A percentile compares a stretch with the other conserved stretches of the same genome.
phyloP scores from a whole-genome alignment of 1,284 basidiomycete genomes.

The Rhizopogon hawkerae region DNA sequence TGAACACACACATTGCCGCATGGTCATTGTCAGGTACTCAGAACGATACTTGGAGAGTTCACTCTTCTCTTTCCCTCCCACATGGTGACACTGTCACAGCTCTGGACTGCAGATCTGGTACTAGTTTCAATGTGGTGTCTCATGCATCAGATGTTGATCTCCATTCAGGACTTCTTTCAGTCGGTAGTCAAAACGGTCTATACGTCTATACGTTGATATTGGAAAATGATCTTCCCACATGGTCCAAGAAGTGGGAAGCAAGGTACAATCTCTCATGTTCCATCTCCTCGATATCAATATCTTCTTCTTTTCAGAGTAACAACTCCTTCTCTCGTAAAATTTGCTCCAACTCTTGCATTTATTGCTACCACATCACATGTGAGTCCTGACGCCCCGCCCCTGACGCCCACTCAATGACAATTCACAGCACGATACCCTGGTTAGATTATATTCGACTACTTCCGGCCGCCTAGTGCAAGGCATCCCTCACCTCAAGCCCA shows the following conservation, averaged over 20 bases:
- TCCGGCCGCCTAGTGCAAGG: slow-evolving; percentile 58
- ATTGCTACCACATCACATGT: slow-evolving; percentile 60
- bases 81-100: slow-evolving; percentile 47
- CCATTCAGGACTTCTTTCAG: slow-evolving; percentile 56
- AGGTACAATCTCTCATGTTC: slow-evolving; percentile 31
- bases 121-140: background rate
- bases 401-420: slow-evolving; percentile 7
- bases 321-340: slow-evolving; percentile 44
- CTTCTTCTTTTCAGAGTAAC: slow-evolving; percentile 31
- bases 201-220: slow-evolving; percentile 67
- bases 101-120: slow-evolving; percentile 67
- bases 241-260: slow-evolving; percentile 67
- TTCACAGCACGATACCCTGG: slow-evolving; percentile 45
- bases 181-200: slow-evolving; percentile 49
- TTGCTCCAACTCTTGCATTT: slow-evolving; percentile 68
- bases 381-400: slow-evolving; percentile 18
- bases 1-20: slow-evolving; percentile 55
- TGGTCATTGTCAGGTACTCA: slow-evolving; percentile 64
- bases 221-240: slow-evolving; percentile 71
- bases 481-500: slow-evolving; percentile 59
- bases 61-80: slow-evolving; percentile 64
- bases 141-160: background rate
- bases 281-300: slow-evolving; percentile 5
- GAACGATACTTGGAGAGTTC: slow-evolving; percentile 61
- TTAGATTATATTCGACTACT: slow-evolving; percentile 64